Conservation (phyloP, 805 yeast genomes). For the Nakazawaea wickerhamii region DNA sequence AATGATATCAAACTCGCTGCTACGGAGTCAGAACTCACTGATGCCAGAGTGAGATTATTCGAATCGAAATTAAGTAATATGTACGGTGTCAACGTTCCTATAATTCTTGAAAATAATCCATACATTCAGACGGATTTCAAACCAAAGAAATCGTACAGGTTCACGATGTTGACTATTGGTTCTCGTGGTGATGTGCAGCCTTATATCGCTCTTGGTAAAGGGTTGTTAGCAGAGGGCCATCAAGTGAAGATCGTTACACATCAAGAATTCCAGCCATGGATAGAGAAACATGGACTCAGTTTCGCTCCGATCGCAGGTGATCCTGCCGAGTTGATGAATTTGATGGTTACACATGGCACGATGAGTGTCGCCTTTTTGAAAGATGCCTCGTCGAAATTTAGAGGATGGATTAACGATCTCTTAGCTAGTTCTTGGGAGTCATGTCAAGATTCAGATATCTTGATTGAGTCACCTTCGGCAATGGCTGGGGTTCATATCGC, state of each 20-base stretch:
- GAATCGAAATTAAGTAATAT: slow-evolving; percentile 60
- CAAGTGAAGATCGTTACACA: slow-evolving; percentile 82
- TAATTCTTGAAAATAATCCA: slow-evolving; percentile 64
- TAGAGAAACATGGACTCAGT: slow-evolving; percentile 56
- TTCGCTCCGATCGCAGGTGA: slow-evolving; percentile 84
- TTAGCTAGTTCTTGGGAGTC: slow-evolving; percentile 78
- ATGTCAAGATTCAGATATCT: slow-evolving; percentile 73
- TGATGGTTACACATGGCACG: slow-evolving; percentile 89
- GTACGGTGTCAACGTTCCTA: slow-evolving; percentile 61
- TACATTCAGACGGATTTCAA: slow-evolving; percentile 41
- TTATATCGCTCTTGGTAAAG: slow-evolving; percentile 83
- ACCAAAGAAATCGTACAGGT: slow-evolving; percentile 49
- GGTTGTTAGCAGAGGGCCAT: slow-evolving; percentile 77
- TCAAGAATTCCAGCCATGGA: slow-evolving; percentile 73
- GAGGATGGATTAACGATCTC: slow-evolving; percentile 78
- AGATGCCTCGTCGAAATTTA: slow-evolving; percentile 77
- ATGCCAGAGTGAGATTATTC: slow-evolving; percentile 58
- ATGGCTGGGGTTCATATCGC: slow-evolving; percentile 96
- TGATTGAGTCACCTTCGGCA: slow-evolving; percentile 94
- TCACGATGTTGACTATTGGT: slow-evolving; percentile 82
- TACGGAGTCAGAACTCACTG: slow-evolving; percentile 30
- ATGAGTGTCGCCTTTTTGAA: slow-evolving; percentile 76
- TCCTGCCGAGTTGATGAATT: slow-evolving; percentile 85
- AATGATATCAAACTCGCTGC: slow-evolving; percentile 27
- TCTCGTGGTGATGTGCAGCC: slow-evolving; percentile 98